Conservation (phyloP, 306 rosid species). For the Heteromeles arbutifolia region DNA sequence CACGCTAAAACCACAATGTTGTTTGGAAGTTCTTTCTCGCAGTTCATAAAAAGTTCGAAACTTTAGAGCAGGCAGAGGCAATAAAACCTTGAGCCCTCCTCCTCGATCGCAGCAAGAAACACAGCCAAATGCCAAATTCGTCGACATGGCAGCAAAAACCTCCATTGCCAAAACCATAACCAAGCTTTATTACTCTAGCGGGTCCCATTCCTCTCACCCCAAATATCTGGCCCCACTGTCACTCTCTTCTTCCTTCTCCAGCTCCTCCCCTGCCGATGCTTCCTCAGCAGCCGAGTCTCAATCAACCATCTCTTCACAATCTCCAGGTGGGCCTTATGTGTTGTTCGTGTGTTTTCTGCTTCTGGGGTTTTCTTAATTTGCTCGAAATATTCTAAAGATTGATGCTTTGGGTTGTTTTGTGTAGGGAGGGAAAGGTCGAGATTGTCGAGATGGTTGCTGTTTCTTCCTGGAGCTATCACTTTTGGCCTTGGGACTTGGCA, state of each 20-base stretch:
- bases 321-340: conserved; percentile 30
- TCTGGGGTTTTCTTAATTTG: conserved; percentile 10
- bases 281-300: conserved; percentile 33
- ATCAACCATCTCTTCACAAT: conserved; percentile 40
- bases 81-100: neutral
- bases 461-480: conserved; percentile 82
- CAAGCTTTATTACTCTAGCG: conserved; percentile 29
- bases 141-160: conserved; percentile 33
- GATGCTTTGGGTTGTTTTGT: neutral
- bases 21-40: neutral
- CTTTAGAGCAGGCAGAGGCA: neutral
- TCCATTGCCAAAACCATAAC: conserved; percentile 37
- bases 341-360: neutral
- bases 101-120: neutral
- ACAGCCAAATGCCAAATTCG: conserved; percentile 7
- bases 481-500: conserved; percentile 99
- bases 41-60: neutral
- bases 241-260: conserved; percentile 17
- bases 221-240: conserved; percentile 4
- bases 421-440: conserved; percentile 42
- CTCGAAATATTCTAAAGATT: neutral
- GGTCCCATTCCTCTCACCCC: conserved; percentile 3
- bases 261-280: conserved; percentile 32
- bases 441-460: conserved; percentile 64
- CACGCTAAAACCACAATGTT: neutral